These are phyloP conservation scores for Naganishia vishniacii DNA, from an alignment of 768 basidiomycete species.

Conservation along the genomic window DNA sequence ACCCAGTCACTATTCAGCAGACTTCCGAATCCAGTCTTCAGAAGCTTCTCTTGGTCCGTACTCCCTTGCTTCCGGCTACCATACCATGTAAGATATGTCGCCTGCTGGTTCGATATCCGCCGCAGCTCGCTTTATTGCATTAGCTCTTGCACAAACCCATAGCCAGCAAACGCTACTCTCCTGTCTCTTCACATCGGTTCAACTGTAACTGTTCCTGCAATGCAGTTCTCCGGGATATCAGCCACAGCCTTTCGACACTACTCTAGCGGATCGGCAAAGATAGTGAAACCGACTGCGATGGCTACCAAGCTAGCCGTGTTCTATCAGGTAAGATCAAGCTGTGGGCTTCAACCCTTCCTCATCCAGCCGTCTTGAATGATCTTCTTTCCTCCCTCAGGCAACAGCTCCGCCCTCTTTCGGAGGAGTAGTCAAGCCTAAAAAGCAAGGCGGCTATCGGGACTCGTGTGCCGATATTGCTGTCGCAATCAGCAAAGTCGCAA, in stretches of 20 bases:
- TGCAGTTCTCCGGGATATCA: neutral
- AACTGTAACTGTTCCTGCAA: neutral
- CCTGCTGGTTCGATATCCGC: too few relatives aligned
- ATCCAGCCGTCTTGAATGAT: neutral
- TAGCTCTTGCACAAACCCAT: too few relatives aligned
- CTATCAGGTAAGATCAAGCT: neutral
- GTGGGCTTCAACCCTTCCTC: neutral
- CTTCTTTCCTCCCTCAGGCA: neutral
- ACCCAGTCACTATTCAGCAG: too few relatives aligned
- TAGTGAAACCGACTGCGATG: neutral
- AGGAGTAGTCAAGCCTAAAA: constrained; percentile 42
- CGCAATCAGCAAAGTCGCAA: constrained; percentile 23
- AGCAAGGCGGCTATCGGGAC: constrained; percentile 43
- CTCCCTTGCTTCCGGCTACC: too few relatives aligned
- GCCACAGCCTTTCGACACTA: neutral
- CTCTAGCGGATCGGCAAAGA: neutral
- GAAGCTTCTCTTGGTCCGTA: too few relatives aligned
- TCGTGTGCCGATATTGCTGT: constrained; percentile 39
- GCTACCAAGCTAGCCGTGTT: neutral
- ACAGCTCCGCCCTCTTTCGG: constrained; percentile 29
- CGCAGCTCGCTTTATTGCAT: too few relatives aligned
- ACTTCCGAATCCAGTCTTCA: too few relatives aligned
- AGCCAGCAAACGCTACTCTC: too few relatives aligned
- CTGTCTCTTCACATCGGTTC: too few relatives aligned
- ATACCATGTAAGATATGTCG: too few relatives aligned